Evolutionary conservation across 192 early-diverging fungal genomes (phyloP).

Genomic region (Paraglomus occultum): DNA sequence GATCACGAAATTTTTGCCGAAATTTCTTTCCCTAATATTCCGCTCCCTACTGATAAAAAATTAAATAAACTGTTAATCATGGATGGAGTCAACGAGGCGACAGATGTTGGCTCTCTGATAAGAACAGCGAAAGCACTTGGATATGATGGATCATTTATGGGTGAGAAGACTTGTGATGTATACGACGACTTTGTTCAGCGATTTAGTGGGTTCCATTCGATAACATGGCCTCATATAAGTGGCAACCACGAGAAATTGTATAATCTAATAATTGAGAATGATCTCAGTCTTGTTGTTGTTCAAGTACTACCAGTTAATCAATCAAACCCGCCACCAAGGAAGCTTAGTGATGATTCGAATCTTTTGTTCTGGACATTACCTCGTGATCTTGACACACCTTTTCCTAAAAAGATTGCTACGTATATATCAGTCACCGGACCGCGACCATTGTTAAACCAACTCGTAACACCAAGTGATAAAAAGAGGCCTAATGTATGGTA

Average conservation of each 20-base stretch:
- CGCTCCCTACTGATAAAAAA: constrained; percentile 10
- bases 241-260: neutral
- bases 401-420: no score
- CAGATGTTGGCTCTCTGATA: constrained; percentile 36
- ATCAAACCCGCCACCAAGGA: neutral
- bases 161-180: constrained; percentile 29
- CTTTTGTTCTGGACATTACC: neutral
- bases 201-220: constrained; percentile 27
- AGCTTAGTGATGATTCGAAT: neutral
- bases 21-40: constrained; percentile 29
- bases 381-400: no score
- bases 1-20: constrained; percentile 42
- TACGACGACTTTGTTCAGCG: constrained; percentile 38
- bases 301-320: constrained; percentile 24
- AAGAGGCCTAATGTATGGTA: no score
- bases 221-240: constrained; percentile 31
- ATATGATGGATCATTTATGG: constrained; percentile 25
- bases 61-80: constrained; percentile 31
- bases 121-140: constrained; percentile 37
- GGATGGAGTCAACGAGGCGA: constrained; percentile 36
- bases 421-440: no score
- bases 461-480: no score
- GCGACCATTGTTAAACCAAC: no score
- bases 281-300: constrained; percentile 37
- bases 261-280: constrained; percentile 15